Percentiles rank a stretch among this genome's conserved stretches.
Conservation (phyloP, 2,329 filamentous ascomycete genomes). For the Hypoxylon sp. region DNA sequence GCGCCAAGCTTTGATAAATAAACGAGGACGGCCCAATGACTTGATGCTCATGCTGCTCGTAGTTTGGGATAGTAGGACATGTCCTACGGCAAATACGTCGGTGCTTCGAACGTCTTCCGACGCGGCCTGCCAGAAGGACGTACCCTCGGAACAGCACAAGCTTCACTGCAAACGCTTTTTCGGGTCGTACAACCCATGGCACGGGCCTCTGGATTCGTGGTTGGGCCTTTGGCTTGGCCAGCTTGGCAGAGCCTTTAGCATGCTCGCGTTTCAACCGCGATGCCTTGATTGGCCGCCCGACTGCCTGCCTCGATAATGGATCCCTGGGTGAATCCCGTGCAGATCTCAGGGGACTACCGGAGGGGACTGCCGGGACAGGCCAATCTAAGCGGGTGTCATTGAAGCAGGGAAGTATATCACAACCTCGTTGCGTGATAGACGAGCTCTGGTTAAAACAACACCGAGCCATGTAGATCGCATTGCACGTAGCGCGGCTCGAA, state of each 20-base stretch:
- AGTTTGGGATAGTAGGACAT: not conserved
- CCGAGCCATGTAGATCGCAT: constrained; percentile 19
- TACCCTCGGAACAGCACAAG: not conserved
- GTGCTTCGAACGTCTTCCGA: not conserved
- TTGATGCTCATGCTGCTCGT: not conserved
- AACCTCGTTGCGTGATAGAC: constrained; percentile 18
- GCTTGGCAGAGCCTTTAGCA: constrained; percentile 21
- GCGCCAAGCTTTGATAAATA: not conserved
- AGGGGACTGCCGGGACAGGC: constrained; percentile 12
- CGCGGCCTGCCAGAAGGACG: not conserved
- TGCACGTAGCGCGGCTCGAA: constrained; percentile 7
- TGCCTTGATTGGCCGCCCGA: constrained; percentile 24
- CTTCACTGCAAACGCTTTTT: not conserved
- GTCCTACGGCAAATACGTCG: not conserved
- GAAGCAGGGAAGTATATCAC: constrained; percentile 18
- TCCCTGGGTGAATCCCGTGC: constrained; percentile 27
- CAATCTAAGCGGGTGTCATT: constrained; percentile 33
- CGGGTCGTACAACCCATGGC: constrained; percentile 15
- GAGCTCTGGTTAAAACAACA: constrained; percentile 3
- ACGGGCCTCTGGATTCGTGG: constrained; percentile 8
- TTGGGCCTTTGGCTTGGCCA: constrained; percentile 19
- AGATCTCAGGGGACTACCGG: constrained; percentile 21
- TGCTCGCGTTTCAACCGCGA: constrained; percentile 31
- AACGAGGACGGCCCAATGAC: not conserved
- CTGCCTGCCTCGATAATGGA: constrained; percentile 28